Conservation (phyloP, 495 filamentous ascomycete species). For the Pseudomonodictys pantanalensis region DNA sequence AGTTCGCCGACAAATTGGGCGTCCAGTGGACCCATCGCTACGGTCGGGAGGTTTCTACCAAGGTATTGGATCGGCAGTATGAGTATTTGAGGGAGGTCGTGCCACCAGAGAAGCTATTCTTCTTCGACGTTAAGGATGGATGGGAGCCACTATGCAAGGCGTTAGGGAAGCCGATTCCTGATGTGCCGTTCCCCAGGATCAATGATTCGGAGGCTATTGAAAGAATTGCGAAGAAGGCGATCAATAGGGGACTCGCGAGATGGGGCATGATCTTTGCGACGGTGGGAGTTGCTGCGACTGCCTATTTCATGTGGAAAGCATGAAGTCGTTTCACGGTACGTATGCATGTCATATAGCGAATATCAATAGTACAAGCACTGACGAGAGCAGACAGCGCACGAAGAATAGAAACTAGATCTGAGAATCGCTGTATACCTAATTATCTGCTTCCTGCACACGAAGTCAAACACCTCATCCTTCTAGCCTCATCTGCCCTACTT, state of each 20-base stretch:
- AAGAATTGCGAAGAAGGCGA: neutral
- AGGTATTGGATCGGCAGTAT: conserved; percentile 3
- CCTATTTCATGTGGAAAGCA: no score
- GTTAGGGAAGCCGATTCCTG: conserved; percentile 17
- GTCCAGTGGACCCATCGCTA: conserved; percentile 8
- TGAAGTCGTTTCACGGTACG: no score
- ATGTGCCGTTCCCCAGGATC: conserved; percentile 24
- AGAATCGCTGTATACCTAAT: no score
- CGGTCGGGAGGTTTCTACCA: neutral
- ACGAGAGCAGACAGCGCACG: no score
- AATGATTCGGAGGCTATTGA: conserved; percentile 29
- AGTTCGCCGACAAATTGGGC: conserved; percentile 4
- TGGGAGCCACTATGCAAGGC: conserved; percentile 33
- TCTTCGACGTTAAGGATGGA: conserved; percentile 26
- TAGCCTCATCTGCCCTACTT: no score
- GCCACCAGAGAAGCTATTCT: conserved; percentile 21
- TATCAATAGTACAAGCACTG: no score
- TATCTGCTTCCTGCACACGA: no score
- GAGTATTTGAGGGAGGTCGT: conserved; percentile 16
- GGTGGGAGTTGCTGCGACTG: neutral
- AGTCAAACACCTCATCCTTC: no score
- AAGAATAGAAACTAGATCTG: no score
- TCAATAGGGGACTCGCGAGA: conserved; percentile 3
- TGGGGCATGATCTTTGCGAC: conserved; percentile 16
- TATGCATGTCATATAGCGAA: no score